Evolutionary conservation across 352 stramenopile species (phyloP).

Genomic region (Stramenopiles sp.): DNA sequence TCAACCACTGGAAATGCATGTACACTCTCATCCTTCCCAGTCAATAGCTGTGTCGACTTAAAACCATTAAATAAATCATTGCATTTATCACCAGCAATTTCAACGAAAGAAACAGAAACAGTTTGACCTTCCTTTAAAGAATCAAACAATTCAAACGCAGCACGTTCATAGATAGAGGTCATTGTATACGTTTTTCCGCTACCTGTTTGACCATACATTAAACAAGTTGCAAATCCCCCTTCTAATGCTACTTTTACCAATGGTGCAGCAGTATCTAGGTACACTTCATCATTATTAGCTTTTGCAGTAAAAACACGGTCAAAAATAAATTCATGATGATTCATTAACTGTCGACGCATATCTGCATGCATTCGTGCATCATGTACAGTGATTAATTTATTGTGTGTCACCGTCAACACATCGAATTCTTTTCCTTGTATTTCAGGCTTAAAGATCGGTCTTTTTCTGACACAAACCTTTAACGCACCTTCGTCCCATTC

Average conservation of each 20-base stretch:
- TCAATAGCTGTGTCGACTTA: slow-evolving; percentile 4
- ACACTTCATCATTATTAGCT: slow-evolving; percentile 46
- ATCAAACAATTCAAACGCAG: slow-evolving; percentile 18
- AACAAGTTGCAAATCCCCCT: slow-evolving; percentile 41
- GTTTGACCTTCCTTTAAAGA: slow-evolving; percentile 27
- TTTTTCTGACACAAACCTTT: no score
- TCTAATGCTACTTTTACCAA: slow-evolving; percentile 40
- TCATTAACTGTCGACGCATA: slow-evolving; percentile 62
- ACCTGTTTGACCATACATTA: slow-evolving; percentile 39
- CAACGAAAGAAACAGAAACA: slow-evolving; percentile 31
- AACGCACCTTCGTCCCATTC: no score
- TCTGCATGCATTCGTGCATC: slow-evolving; percentile 22
- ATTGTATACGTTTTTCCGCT: slow-evolving; percentile 41
- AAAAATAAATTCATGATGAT: slow-evolving; percentile 42
- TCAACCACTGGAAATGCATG: slow-evolving; percentile 36
- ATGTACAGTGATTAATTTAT: background rate
- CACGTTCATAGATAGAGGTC: slow-evolving; percentile 33
- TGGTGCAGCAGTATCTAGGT: slow-evolving; percentile 34
- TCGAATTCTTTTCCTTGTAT: no score
- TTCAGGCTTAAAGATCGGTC: no score
- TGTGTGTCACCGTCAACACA: slow-evolving; percentile 4
- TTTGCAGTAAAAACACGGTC: slow-evolving; percentile 48
- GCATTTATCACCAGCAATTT: slow-evolving; percentile 41
- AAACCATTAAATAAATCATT: slow-evolving; percentile 21
- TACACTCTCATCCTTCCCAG: slow-evolving; percentile 29